Conservation (phyloP, 1,139 yeast species). For the Candida glucosophila region DNA sequence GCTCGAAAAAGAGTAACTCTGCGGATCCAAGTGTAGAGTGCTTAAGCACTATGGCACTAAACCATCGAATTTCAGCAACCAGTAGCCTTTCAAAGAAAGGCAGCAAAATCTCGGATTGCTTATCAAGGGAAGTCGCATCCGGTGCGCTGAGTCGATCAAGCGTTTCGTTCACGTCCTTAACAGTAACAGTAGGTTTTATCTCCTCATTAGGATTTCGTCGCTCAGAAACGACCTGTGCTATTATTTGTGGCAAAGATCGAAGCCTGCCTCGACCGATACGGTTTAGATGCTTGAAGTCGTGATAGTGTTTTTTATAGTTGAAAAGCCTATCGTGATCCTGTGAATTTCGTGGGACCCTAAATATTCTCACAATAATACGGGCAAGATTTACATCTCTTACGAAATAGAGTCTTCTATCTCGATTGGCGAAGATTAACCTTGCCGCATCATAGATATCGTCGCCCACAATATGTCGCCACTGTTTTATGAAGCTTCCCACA, state of each 20-base stretch:
- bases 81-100: conserved; percentile 49
- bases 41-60: conserved; percentile 60
- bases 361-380: conserved; percentile 28
- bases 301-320: conserved; percentile 34
- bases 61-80: conserved; percentile 60
- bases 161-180: conserved; percentile 48
- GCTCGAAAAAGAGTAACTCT: conserved; percentile 50
- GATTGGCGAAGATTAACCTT: conserved; percentile 53
- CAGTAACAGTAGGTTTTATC: conserved; percentile 21
- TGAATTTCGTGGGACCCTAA: conserved; percentile 26
- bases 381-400: conserved; percentile 46
- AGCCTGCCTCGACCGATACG: conserved; percentile 15
- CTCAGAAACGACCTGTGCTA: conserved; percentile 39
- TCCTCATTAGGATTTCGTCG: conserved; percentile 28
- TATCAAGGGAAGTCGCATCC: conserved; percentile 29
- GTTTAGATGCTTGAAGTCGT: conserved; percentile 18
- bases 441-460: conserved; percentile 62
- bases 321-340: conserved; percentile 25
- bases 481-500: conserved; percentile 40
- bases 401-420: conserved; percentile 45
- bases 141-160: conserved; percentile 34
- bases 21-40: conserved; percentile 48
- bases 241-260: conserved; percentile 39
- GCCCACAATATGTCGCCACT: conserved; percentile 64
- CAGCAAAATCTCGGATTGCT: conserved; percentile 33